phyloP scores from a whole-genome alignment of 2,329 filamentous ascomycete genomes.

The Ophiostoma novo-ulmi region DNA sequence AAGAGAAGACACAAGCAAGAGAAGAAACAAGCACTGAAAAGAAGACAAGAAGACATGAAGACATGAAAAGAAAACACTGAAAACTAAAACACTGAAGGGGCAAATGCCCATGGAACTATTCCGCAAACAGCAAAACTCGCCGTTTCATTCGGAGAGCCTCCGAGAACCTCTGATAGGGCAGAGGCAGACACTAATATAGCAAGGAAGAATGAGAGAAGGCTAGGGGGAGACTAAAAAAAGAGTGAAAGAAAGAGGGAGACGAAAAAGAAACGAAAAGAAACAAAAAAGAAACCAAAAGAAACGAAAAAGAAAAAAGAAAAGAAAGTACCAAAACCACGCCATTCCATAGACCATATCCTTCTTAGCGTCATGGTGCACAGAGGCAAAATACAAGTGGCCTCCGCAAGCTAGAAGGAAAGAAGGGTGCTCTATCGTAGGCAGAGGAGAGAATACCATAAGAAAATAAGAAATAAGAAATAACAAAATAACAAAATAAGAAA shows the following conservation, averaged over 20 bases:
- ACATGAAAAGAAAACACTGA: not conserved
- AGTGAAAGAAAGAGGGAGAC: not conserved
- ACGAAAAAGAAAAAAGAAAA: not conserved
- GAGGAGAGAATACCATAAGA: not conserved
- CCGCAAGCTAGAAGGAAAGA: not conserved
- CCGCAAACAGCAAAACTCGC: not conserved
- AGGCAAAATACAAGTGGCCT: not conserved
- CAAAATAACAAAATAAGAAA: not conserved
- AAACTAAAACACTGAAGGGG: not conserved
- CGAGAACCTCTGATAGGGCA: not conserved
- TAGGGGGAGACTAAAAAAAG: not conserved
- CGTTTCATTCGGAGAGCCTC: constrained; percentile 9
- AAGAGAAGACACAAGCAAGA: not conserved
- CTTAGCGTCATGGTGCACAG: not conserved
- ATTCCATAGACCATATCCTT: not conserved
- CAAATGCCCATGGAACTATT: not conserved
- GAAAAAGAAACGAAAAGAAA: not conserved
- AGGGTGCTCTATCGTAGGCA: not conserved
- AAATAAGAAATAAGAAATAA: not conserved
- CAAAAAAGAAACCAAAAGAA: not conserved
- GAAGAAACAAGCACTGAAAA: not conserved
- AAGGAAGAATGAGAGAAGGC: not conserved
- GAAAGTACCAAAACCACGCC: not conserved
- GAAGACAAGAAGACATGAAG: not conserved
- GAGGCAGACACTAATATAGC: not conserved